Evolutionary conservation across 2,329 filamentous ascomycete species (phyloP).

Genomic region (Beauveria sp.): DNA sequence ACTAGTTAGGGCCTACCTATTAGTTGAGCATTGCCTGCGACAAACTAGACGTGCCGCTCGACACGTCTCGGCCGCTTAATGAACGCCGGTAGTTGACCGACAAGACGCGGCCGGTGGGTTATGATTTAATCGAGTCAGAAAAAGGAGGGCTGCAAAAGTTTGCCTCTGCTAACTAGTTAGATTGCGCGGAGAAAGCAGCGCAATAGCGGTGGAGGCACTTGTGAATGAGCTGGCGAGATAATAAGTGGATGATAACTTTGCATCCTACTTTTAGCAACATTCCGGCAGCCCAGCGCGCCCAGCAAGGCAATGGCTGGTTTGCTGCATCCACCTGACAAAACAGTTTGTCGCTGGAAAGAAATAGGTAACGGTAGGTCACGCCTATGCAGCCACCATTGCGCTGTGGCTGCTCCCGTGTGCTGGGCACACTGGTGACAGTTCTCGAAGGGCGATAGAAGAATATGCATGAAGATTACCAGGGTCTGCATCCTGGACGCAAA

Average conservation of each 20-base stretch:
- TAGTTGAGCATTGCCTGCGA: background rate
- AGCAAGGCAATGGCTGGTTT: background rate
- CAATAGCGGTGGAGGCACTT: background rate
- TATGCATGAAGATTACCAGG: conserved; percentile 5
- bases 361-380: background rate
- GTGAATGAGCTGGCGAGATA: background rate
- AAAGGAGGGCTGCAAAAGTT: background rate
- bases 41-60: background rate
- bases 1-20: background rate
- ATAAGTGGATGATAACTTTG: background rate
- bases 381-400: background rate
- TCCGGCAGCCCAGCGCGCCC: background rate
- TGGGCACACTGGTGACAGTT: background rate
- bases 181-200: background rate
- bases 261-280: background rate
- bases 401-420: background rate
- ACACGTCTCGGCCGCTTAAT: background rate
- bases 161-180: background rate
- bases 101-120: background rate
- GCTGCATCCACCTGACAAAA: background rate
- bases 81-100: background rate
- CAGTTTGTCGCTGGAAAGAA: background rate
- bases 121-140: background rate
- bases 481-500: background rate
- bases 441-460: background rate